These are phyloP conservation scores for Cladophialophora carrionii DNA, from an alignment of 2,329 filamentous ascomycete species.

Conservation along the genomic window DNA sequence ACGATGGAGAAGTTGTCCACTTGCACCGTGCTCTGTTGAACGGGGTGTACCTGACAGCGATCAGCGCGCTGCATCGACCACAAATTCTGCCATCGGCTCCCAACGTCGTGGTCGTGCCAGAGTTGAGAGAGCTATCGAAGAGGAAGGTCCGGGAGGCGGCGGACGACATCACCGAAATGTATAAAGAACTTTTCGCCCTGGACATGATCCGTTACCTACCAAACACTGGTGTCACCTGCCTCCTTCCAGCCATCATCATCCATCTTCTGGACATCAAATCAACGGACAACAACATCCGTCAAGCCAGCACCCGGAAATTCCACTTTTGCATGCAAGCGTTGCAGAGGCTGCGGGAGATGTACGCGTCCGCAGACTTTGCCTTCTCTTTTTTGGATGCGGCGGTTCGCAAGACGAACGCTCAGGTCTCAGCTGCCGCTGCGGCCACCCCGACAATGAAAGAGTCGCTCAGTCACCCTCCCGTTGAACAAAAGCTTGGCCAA, in stretches of 20 bases:
- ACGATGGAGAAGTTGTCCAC: constrained; percentile 58
- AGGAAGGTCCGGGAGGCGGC: constrained; percentile 82
- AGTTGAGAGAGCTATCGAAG: constrained; percentile 80
- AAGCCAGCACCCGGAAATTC: constrained; percentile 77
- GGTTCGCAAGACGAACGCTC: constrained; percentile 73
- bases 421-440: constrained; percentile 13
- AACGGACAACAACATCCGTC: constrained; percentile 69
- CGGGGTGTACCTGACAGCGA: constrained; percentile 90
- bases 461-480: constrained; percentile 1
- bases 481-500: constrained; percentile 13
- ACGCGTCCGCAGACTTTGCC: constrained; percentile 94
- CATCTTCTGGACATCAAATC: constrained; percentile 92
- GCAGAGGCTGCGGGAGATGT: constrained; percentile 82
- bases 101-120: constrained; percentile 58
- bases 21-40: constrained; percentile 84
- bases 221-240: constrained; percentile 86
- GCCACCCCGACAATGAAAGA: neutral
- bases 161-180: constrained; percentile 81
- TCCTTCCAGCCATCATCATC: constrained; percentile 90
- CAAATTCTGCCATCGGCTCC: constrained; percentile 81
- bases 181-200: constrained; percentile 71
- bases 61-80: constrained; percentile 87
- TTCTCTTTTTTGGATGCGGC: constrained; percentile 92
- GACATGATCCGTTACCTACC: constrained; percentile 79
- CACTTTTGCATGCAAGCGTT: constrained; percentile 91